Evolutionary conservation across 2,329 filamentous ascomycete genomes (phyloP).

Genomic region (Aspergillus fumigatiaffinis): DNA sequence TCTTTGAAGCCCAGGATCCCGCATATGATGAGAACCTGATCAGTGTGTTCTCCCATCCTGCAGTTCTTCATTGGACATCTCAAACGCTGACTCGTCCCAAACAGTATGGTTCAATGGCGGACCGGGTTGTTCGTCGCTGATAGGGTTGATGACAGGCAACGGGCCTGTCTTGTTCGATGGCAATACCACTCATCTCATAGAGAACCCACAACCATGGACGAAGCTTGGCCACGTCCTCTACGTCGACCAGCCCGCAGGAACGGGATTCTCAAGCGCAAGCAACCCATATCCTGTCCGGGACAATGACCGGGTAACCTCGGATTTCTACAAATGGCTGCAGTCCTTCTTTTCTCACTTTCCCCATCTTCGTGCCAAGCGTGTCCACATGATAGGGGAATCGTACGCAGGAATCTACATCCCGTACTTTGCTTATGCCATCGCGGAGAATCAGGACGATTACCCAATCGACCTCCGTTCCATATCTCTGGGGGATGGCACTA

Average conservation of each 20-base stretch:
- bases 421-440: slow-evolving; percentile 31
- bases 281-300: slow-evolving; percentile 23
- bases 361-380: slow-evolving; percentile 26
- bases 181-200: slow-evolving; percentile 19
- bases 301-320: slow-evolving; percentile 25
- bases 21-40: slow-evolving; percentile 32
- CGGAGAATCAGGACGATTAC: slow-evolving; percentile 23
- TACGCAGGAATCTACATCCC: slow-evolving; percentile 38
- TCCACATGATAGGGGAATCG: slow-evolving; percentile 37
- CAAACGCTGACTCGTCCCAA: slow-evolving; percentile 7
- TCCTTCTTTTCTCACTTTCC: slow-evolving; percentile 30
- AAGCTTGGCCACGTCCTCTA: slow-evolving; percentile 34
- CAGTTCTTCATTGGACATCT: background rate
- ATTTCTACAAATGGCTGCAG: slow-evolving; percentile 31
- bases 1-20: slow-evolving; percentile 30
- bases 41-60: slow-evolving; percentile 18
- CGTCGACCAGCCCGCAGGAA: slow-evolving; percentile 36
- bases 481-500: slow-evolving; percentile 33
- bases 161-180: slow-evolving; percentile 10
- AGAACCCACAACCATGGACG: slow-evolving; percentile 28
- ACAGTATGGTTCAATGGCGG: slow-evolving; percentile 38
- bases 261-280: slow-evolving; percentile 32
- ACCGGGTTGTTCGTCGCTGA: slow-evolving; percentile 34
- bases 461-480: slow-evolving; percentile 32
- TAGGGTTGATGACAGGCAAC: slow-evolving; percentile 21